Evolutionary conservation across 2,329 filamentous ascomycete genomes (phyloP).

Genomic region (Talaromyces amestolkiae): DNA sequence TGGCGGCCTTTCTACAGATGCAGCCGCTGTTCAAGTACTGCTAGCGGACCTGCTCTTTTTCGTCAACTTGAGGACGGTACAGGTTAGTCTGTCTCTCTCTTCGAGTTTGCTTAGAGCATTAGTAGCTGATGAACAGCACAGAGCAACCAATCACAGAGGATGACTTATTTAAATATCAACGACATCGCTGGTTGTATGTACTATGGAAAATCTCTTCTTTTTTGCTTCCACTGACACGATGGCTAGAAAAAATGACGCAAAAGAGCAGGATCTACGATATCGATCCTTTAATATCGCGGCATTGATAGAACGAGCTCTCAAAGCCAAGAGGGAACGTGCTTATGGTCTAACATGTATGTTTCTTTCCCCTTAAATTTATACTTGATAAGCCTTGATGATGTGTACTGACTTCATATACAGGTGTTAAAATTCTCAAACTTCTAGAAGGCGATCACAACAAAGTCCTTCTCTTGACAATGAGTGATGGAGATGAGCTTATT

Average conservation of each 20-base stretch:
- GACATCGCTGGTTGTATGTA: conserved; percentile 29
- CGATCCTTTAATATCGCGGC: conserved; percentile 28
- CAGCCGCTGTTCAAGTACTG: background rate
- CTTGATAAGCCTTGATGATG: background rate
- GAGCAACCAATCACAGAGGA: conserved; percentile 23
- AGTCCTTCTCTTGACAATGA: conserved; percentile 27
- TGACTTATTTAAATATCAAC: conserved; percentile 29
- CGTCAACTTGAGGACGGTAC: conserved; percentile 17
- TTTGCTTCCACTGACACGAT: conserved; percentile 16
- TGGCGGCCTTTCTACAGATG: background rate
- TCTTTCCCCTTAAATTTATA: background rate
- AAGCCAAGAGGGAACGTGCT: background rate
- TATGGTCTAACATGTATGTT: conserved; percentile 11
- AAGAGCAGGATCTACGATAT: conserved; percentile 29
- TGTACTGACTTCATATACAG: conserved; percentile 5
- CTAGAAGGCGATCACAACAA: conserved; percentile 30
- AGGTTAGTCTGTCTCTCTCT: background rate
- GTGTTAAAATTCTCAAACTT: conserved; percentile 25
- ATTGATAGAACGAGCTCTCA: conserved; percentile 24
- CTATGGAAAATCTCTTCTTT: conserved; percentile 3
- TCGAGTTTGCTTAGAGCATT: background rate
- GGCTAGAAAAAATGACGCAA: conserved; percentile 25
- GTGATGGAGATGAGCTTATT: conserved; percentile 23
- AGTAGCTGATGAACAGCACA: background rate
- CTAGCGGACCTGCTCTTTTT: conserved; percentile 11